Conservation (phyloP, 1,284 basidiomycete genomes). For the Malassezia nana region DNA sequence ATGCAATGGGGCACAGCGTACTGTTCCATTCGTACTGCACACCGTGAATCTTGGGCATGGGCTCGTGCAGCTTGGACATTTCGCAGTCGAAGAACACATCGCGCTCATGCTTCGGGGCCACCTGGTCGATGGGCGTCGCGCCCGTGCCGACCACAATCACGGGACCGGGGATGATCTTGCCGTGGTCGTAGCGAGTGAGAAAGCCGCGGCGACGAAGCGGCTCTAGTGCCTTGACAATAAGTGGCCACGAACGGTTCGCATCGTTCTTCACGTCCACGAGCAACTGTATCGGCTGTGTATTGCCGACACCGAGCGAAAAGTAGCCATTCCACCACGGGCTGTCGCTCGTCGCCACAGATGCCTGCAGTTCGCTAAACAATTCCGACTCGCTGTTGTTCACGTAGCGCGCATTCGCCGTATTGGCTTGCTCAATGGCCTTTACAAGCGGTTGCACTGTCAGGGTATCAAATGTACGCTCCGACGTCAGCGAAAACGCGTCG, state of each 20-base stretch:
- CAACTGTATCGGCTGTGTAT: constrained; percentile 23
- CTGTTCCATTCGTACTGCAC: constrained; percentile 23
- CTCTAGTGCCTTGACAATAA: constrained; percentile 21
- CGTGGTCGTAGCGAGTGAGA: constrained; percentile 23
- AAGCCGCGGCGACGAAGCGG: constrained; percentile 23
- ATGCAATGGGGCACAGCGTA: constrained; percentile 25
- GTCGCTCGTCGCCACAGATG: constrained; percentile 10
- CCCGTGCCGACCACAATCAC: constrained; percentile 30
- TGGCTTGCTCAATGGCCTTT: constrained; percentile 21
- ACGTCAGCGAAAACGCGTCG: constrained; percentile 22
- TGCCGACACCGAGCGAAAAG: constrained; percentile 24
- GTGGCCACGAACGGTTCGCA: constrained; percentile 23
- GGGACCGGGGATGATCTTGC: constrained; percentile 22
- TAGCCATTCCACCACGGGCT: constrained; percentile 7
- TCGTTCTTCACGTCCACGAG: constrained; percentile 33
- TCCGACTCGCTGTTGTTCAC: constrained; percentile 18
- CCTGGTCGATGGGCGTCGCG: constrained; percentile 24
- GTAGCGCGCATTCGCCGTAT: constrained; percentile 20
- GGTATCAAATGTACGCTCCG: constrained; percentile 23
- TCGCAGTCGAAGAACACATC: constrained; percentile 32
- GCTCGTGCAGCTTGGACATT: constrained; percentile 19
- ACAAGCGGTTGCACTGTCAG: constrained; percentile 28
- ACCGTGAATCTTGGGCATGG: constrained; percentile 16
- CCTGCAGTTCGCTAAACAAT: constrained; percentile 14
- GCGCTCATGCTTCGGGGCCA: constrained; percentile 14